phyloP scores from a whole-genome alignment of 176 grass and related monocot genomes.

The Oropetium thomaeum region DNA sequence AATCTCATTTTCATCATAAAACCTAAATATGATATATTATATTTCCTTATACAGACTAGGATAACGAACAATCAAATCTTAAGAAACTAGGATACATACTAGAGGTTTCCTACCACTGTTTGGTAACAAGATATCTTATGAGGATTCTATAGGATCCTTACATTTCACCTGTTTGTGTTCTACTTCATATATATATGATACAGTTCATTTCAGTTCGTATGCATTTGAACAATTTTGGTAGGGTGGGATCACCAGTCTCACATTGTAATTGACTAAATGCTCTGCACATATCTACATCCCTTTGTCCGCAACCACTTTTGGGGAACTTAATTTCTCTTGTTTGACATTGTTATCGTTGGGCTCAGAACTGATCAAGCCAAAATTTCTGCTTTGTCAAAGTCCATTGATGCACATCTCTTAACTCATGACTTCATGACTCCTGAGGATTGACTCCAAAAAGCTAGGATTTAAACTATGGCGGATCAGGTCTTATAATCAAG shows the following conservation, averaged over 20 bases:
- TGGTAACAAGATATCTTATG: not conserved
- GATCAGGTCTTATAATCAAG: not conserved
- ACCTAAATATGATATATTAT: not conserved
- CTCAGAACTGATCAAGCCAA: not conserved
- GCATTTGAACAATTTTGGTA: no score
- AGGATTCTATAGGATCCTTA: not conserved
- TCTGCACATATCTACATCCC: not conserved
- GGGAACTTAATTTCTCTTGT: not conserved
- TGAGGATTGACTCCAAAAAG: not conserved
- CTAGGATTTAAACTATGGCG: not conserved
- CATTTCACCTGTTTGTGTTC: no score
- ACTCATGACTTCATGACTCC: no score
- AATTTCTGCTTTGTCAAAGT: not conserved
- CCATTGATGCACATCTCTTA: not conserved
- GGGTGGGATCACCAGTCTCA: no score
- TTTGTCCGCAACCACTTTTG: not conserved
- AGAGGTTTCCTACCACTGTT: no score
- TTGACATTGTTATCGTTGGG: not conserved
- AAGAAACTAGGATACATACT: not conserved
- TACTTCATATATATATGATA: no score
- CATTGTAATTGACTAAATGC: not conserved
- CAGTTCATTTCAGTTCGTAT: no score
- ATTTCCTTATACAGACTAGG: not conserved
- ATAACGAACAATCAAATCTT: not conserved
- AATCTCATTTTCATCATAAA: not conserved